Percentiles rank a stretch among this genome's conserved stretches.
phyloP scores from a whole-genome alignment of 1,139 yeast genomes.

The Saccharomyces pastorianus region DNA sequence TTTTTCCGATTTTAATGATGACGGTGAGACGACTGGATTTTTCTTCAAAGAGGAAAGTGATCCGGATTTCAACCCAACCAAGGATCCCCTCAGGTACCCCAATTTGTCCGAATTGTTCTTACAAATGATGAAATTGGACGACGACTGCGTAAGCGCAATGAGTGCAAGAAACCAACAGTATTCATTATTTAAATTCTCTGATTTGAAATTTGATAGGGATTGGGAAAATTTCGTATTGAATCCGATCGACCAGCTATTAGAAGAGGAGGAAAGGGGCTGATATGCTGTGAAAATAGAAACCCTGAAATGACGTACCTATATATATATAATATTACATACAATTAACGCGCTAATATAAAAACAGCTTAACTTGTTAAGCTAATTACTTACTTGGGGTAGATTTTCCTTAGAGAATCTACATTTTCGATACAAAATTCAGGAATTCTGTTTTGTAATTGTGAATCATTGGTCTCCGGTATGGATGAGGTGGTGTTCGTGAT shows the following conservation, averaged over 20 bases:
- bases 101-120: slow-evolving; percentile 41
- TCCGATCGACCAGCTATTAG: neutral
- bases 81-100: slow-evolving; percentile 32
- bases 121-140: slow-evolving; percentile 36
- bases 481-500: slow-evolving; percentile 21
- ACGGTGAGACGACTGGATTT: slow-evolving; percentile 51
- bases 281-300: neutral
- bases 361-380: neutral
- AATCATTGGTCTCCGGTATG: slow-evolving; percentile 19
- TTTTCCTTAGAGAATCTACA: slow-evolving; percentile 2
- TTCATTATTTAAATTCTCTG: slow-evolving; percentile 59
- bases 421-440: slow-evolving; percentile 18
- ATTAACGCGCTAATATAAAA: neutral
- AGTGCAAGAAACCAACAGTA: slow-evolving; percentile 46
- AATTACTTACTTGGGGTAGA: neutral
- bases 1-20: slow-evolving; percentile 15
- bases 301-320: neutral
- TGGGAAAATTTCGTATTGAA: slow-evolving; percentile 40
- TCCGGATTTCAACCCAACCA: slow-evolving; percentile 38
- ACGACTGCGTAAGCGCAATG: slow-evolving; percentile 36
- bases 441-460: slow-evolving; percentile 13
- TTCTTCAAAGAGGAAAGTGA: slow-evolving; percentile 66
- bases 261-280: neutral
- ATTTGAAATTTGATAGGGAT: slow-evolving; percentile 45
- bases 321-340: neutral